Evolutionary conservation across 1,284 basidiomycete species (phyloP), one percentile per base, ranked within the genome.

Genomic region (Golubevia sp.): DNA sequence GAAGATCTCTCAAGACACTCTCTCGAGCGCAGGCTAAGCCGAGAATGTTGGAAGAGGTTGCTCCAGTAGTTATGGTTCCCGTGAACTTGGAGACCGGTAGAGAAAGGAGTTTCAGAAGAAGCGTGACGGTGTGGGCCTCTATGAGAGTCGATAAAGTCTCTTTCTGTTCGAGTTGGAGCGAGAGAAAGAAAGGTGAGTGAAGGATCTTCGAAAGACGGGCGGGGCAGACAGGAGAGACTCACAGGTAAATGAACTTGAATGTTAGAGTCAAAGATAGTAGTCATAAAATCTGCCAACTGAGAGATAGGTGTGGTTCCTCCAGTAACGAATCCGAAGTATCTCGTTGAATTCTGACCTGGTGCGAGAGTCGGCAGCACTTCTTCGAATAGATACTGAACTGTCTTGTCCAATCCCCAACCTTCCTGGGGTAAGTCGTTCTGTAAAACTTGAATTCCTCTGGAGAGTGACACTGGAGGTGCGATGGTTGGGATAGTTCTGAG

Each of bases 321-420:
- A 2, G 84, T 85, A 2, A 87, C 85, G 62, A 88, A 86, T 0
- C 86, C 86, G 70, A 85, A 87, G 68, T 86, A 87, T 24, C 86
- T 76, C 2, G 83, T 84, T 2, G 73, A 70, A 18, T 30, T 24
- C n/a, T 58, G 63, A 11, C 84, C 86, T 30, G 73, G 72, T 0
- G 84, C 70, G 1, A 85, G 73, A 0, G 85, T 86, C 0, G 83
- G 84, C 0, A 83, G 62, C 3, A 87, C 63, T 4, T 61, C 66
- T 11, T 67, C 63, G 38, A 71, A 57, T 5, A 73, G 70, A 44
- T 44, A 44, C 13, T 44, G 11, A 18, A 44, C 38, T 13, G 38
- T 44, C 38, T 44, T 44, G 11, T 8, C 18, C 38, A 44, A 44
- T 44, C 38, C 38, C 38, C 38, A 44, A 44, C 38, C 38, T 13